phyloP scores from a whole-genome alignment of 108 stramenopile species.

The Seminavis robusta region DNA sequence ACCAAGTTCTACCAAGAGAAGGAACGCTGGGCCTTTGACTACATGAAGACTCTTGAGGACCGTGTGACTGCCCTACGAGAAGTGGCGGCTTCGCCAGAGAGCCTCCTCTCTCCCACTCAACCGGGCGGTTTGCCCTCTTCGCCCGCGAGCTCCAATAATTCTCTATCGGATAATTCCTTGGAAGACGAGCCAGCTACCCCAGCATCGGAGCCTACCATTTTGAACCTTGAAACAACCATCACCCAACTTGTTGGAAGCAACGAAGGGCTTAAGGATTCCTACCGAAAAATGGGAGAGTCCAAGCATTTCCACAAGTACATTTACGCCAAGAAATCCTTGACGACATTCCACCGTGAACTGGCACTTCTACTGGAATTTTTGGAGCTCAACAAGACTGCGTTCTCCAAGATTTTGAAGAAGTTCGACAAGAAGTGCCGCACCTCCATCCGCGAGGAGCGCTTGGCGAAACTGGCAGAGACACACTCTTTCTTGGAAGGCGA shows the following conservation, averaged over 20 bases:
- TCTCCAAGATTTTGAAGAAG: slow-evolving; percentile 67
- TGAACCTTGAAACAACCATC: slow-evolving; percentile 4
- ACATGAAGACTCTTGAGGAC: slow-evolving; percentile 42
- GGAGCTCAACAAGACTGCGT: slow-evolving; percentile 55
- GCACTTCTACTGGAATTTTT: slow-evolving; percentile 46
- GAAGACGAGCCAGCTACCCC: slow-evolving; percentile 1
- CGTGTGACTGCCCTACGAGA: slow-evolving; percentile 39
- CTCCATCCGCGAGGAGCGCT: slow-evolving; percentile 41
- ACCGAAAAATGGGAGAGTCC: slow-evolving; percentile 34
- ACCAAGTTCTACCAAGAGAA: slow-evolving; percentile 57
- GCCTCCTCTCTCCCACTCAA: too few species aligned
- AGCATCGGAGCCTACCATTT: slow-evolving; percentile 14
- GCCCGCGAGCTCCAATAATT: slow-evolving; percentile 1
- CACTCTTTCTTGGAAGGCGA: slow-evolving; percentile 45
- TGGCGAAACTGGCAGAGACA: slow-evolving; percentile 33
- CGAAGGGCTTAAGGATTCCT: slow-evolving; percentile 40
- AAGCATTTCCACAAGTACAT: slow-evolving; percentile 53
- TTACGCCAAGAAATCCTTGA: slow-evolving; percentile 50
- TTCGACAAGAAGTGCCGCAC: slow-evolving; percentile 54
- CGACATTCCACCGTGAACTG: slow-evolving; percentile 37
- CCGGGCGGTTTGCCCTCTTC: slow-evolving; percentile 15
- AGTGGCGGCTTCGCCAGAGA: background rate
- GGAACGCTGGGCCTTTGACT: slow-evolving; percentile 43
- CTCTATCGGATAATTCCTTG: background rate
- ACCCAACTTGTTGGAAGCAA: slow-evolving; percentile 6